These are phyloP conservation scores for Triticum dicoccoides DNA, from an alignment of 176 grass and related monocot genomes.

Conservation along the genomic window DNA sequence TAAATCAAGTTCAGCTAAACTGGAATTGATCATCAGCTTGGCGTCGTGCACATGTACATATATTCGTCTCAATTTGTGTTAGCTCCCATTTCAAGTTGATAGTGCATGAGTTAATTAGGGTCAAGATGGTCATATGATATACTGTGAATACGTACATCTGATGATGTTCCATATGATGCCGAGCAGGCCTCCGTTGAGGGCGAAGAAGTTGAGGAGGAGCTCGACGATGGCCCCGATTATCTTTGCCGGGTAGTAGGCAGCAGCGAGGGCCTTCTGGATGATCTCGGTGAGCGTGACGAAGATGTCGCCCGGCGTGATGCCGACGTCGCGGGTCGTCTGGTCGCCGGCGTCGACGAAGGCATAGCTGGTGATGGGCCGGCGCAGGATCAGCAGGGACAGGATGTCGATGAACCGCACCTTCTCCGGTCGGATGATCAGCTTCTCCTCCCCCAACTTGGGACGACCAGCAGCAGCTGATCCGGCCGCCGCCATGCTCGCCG, in stretches of 20 bases:
- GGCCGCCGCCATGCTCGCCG: not conserved
- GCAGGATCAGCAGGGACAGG: conserved; percentile 35
- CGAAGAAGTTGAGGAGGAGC: conserved; percentile 56
- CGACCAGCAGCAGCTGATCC: not conserved
- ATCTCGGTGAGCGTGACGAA: conserved; percentile 33
- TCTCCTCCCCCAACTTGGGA: conserved; percentile 44
- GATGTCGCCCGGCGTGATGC: conserved; percentile 27
- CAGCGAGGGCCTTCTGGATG: conserved; percentile 35
- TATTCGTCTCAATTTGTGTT: not conserved
- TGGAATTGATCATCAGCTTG: not conserved
- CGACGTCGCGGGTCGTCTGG: not conserved
- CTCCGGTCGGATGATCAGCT: conserved; percentile 53
- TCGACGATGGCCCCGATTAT: conserved; percentile 33
- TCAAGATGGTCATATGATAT: not conserved
- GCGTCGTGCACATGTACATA: not conserved
- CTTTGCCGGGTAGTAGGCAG: conserved; percentile 27
- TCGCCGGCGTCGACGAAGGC: conserved; percentile 39
- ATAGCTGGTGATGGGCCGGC: conserved; percentile 39
- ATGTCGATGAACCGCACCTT: conserved; percentile 54
- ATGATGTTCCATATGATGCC: conserved; percentile 38
- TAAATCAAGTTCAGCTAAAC: not conserved
- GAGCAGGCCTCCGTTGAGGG: conserved; percentile 56
- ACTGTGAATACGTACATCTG: conserved; percentile 9
- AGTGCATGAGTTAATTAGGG: not conserved
- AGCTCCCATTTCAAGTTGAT: not conserved